Base-by-base conservation (phyloP, 2,329 filamentous ascomycete genomes). In the Chaetomium olivaceum region DNA sequence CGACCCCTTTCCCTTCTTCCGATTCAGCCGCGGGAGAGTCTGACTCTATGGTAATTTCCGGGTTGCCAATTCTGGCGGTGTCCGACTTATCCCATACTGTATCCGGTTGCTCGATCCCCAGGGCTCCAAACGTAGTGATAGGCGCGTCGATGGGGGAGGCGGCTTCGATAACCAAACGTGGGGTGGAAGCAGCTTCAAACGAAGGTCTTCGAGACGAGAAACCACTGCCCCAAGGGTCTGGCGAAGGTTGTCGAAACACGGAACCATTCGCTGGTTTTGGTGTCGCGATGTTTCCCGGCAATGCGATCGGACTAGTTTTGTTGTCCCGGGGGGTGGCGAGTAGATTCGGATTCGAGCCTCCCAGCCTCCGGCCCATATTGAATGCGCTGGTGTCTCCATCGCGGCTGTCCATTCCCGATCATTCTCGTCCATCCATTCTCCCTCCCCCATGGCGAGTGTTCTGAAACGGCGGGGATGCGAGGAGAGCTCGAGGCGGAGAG, bases 211-310 rank as follows among this genome's bases (percentile, higher is more conserved):
- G 66, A 12, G 73, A 68, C 19, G 75, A 72, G n/a, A 74, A 66
- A 29, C 79, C 78, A 58, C 73, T 64, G 2, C 76, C 75, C 80
- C 80, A 82, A 0, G 80, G 80, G 65, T 82, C 80, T 6, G 77
- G 78, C 1, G 79, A 80, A 21, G 75, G 75, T 36, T 78, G 76
- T 62, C 77, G 68, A 50, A 74, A 46, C 55, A 33, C 61, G 29
- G 63, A 70, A 54, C 59, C 69, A 61, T 66, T 71, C 68, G 73
- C 12, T 58, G 75, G 73, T 23, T 72, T 75, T 2, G 78, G 68
- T 0, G 76, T 71, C 2, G 78, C 77, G 23, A 77, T 71, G 68
- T 73, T 79, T 14, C 71, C 74, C 3, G 80, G 79, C 76, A 79
- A 81, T 4, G 77, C 75, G n/a, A 78, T 75, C 1, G 77, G 77